Conservation (phyloP, 805 yeast species). For the Maudiozyma turicensis region DNA sequence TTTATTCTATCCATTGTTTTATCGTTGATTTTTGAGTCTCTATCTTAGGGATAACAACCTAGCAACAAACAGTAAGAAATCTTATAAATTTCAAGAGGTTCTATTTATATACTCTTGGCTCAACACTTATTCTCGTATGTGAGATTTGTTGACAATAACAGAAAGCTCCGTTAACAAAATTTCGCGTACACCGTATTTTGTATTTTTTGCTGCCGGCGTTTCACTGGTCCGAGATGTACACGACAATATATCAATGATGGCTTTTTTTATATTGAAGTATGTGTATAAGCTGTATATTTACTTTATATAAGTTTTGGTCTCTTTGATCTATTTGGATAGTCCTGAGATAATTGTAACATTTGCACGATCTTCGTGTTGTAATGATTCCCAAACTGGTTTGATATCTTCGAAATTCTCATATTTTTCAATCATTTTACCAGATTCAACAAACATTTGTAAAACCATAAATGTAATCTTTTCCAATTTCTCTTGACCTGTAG, state of each 20-base stretch:
- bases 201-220: no score
- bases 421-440: background rate
- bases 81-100: no score
- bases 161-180: background rate
- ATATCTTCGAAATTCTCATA: background rate
- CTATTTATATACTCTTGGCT: no score
- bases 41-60: no score
- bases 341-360: background rate
- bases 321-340: background rate
- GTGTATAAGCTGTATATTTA: background rate
- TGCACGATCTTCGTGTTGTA: background rate
- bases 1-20: constrained; percentile 45
- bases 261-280: no score
- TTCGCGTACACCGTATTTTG: background rate
- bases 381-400: constrained; percentile 1
- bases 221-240: no score
- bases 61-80: no score
- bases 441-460: constrained; percentile 16
- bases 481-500: constrained; percentile 31
- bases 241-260: no score
- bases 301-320: background rate
- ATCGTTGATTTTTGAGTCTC: background rate
- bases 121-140: no score
- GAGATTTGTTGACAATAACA: no score
- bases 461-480: constrained; percentile 24